Evolutionary conservation across 768 basidiomycete genomes (phyloP).

Genomic region (Termitomyces eurrhizus): DNA sequence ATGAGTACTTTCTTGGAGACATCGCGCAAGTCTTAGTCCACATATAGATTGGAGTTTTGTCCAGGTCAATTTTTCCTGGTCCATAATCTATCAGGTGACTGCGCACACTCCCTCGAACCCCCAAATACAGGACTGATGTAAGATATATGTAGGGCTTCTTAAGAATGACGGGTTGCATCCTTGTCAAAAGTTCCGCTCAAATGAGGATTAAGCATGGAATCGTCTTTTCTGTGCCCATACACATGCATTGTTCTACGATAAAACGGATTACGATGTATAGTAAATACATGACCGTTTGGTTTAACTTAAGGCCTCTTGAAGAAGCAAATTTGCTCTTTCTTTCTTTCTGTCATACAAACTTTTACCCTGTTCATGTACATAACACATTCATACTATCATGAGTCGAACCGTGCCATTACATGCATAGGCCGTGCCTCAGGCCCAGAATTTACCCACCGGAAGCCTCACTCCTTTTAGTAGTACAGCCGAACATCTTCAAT

Average conservation of each 20-base stretch:
- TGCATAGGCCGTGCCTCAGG: background rate
- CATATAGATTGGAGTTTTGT: background rate
- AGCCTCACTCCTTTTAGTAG: too few relatives aligned
- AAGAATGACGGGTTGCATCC: background rate
- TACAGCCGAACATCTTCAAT: background rate
- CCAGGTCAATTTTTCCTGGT: too few relatives aligned
- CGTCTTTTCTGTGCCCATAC: background rate
- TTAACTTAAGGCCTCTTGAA: too few relatives aligned
- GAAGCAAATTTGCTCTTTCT: background rate
- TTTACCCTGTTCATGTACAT: background rate
- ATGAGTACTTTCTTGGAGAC: background rate
- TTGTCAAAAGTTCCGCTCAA: background rate
- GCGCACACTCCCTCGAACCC: background rate
- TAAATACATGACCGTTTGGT: too few relatives aligned
- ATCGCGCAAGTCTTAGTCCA: background rate
- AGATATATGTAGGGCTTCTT: background rate
- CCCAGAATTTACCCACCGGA: background rate
- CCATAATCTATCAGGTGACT: background rate
- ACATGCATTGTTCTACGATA: background rate
- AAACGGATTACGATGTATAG: background rate
- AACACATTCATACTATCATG: background rate
- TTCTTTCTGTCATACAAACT: background rate
- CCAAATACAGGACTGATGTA: background rate
- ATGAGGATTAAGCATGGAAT: background rate
- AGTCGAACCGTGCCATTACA: background rate